Percentiles rank a stretch among this genome's conserved stretches.
phyloP scores from a whole-genome alignment of 176 grass and related monocot species.

The Musa acuminata region DNA sequence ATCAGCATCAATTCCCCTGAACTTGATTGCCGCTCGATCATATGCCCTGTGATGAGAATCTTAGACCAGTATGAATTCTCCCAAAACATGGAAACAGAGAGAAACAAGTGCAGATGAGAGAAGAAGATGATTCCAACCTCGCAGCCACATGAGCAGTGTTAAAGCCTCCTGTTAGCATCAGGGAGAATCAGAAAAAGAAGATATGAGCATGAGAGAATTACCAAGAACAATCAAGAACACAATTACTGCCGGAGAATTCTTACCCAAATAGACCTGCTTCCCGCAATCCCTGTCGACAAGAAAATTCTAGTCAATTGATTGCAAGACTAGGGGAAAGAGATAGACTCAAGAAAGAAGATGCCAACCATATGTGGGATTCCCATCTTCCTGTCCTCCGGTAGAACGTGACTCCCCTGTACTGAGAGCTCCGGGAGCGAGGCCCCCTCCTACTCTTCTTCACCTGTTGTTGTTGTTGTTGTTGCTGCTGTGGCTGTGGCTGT shows the following conservation, averaged over 20 bases:
- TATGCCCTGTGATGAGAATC: conserved; percentile 54
- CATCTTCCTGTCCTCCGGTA: conserved; percentile 96
- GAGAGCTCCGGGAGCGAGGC: conserved; percentile 91
- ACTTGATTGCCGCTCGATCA: conserved; percentile 91
- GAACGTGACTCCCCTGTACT: conserved; percentile 96
- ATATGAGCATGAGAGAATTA: conserved; percentile 7
- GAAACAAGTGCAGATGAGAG: background rate
- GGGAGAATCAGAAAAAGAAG: conserved; percentile 6
- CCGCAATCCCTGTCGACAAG: conserved; percentile 71
- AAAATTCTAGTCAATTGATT: conserved; percentile 4
- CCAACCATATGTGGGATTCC: conserved; percentile 98
- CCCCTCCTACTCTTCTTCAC: conserved; percentile 85
- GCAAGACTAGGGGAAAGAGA: background rate
- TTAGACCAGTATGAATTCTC: background rate
- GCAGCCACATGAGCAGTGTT: conserved; percentile 96
- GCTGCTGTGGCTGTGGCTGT: conserved; percentile 11
- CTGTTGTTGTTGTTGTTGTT: conserved; percentile 21
- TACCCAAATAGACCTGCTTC: conserved; percentile 95
- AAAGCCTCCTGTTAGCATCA: conserved; percentile 53
- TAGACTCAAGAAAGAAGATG: background rate
- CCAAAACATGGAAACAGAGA: background rate
- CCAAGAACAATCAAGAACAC: background rate
- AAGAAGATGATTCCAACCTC: conserved; percentile 38
- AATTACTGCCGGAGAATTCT: conserved; percentile 12
- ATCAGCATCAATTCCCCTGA: conserved; percentile 81